Conservation (phyloP, 495 filamentous ascomycete genomes). For the Bacidia gigantensis region DNA sequence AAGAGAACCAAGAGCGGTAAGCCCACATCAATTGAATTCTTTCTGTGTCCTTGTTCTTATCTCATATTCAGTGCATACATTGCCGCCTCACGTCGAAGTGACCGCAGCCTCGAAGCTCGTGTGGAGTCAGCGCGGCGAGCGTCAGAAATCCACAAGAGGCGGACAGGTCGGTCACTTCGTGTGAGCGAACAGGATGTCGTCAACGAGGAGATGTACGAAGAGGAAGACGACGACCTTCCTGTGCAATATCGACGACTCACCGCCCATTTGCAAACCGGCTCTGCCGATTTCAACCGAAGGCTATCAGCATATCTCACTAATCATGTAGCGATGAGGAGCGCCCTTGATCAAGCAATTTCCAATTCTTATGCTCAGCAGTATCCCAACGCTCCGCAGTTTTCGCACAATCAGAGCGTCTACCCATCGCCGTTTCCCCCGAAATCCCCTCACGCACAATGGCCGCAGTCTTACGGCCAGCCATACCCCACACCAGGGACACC, state of each 20-base stretch:
- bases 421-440: slow-evolving; percentile 27
- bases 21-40: slow-evolving; percentile 14
- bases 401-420: slow-evolving; percentile 25
- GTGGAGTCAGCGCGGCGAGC: slow-evolving; percentile 78
- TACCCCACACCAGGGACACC: slow-evolving; percentile 23
- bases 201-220: slow-evolving; percentile 95
- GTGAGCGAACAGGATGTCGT: slow-evolving; percentile 81
- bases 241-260: slow-evolving; percentile 40
- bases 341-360: slow-evolving; percentile 35
- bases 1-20: slow-evolving; percentile 85
- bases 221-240: slow-evolving; percentile 59
- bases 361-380: slow-evolving; percentile 34
- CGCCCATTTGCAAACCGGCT: slow-evolving; percentile 39
- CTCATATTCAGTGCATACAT: slow-evolving; percentile 62
- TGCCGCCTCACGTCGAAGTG: slow-evolving; percentile 81
- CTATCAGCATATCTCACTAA: slow-evolving; percentile 45
- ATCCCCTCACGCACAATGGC: slow-evolving; percentile 22
- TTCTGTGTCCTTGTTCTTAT: background rate
- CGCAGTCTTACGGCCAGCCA: slow-evolving; percentile 21
- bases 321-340: slow-evolving; percentile 42
- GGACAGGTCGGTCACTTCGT: slow-evolving; percentile 71
- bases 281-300: slow-evolving; percentile 41
- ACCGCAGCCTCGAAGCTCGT: slow-evolving; percentile 79
- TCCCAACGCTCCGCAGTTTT: slow-evolving; percentile 28
- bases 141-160: slow-evolving; percentile 77